Conservation (phyloP, 2,329 filamentous ascomycete genomes). For the Nigrospora sphaerica region DNA sequence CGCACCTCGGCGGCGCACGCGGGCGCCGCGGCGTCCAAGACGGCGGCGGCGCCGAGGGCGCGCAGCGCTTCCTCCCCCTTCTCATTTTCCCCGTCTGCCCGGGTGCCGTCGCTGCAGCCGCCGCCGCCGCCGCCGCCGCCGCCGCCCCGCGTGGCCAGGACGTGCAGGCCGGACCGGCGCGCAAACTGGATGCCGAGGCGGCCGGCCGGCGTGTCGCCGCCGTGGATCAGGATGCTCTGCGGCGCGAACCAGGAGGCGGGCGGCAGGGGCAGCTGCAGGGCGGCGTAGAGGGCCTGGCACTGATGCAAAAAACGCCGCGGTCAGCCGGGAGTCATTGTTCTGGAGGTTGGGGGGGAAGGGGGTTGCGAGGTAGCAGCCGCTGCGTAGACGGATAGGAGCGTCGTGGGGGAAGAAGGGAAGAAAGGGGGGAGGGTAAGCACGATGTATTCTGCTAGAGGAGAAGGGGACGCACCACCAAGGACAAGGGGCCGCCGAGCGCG, state of each 20-base stretch:
- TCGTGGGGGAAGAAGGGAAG: too few species aligned
- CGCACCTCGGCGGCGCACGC: constrained; percentile 13
- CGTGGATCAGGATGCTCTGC: constrained; percentile 35
- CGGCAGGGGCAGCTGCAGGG: constrained; percentile 38
- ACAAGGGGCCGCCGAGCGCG: constrained; percentile 30
- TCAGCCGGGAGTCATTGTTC: too few species aligned
- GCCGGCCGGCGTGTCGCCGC: constrained; percentile 46
- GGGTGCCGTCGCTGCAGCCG: too few species aligned
- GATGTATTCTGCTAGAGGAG: too few species aligned
- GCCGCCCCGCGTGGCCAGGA: constrained; percentile 24
- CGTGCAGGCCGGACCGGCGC: constrained; percentile 30
- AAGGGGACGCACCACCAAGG: constrained; percentile 28
- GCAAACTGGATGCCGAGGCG: constrained; percentile 41
- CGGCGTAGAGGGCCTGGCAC: constrained; percentile 41
- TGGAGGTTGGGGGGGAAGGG: not conserved
- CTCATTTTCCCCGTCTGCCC: too few species aligned
- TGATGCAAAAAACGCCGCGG: constrained; percentile 6
- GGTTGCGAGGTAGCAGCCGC: not conserved
- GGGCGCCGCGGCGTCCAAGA: constrained; percentile 20
- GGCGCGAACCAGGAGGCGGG: constrained; percentile 25
- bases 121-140: too few species aligned
- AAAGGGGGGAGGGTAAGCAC: not conserved
- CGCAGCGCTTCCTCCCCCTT: constrained; percentile 9
- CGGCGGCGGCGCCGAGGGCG: constrained; percentile 19
- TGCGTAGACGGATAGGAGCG: too few species aligned